phyloP scores from a whole-genome alignment of 371 early-diverging fungal species.

The Batkoa obscura region DNA sequence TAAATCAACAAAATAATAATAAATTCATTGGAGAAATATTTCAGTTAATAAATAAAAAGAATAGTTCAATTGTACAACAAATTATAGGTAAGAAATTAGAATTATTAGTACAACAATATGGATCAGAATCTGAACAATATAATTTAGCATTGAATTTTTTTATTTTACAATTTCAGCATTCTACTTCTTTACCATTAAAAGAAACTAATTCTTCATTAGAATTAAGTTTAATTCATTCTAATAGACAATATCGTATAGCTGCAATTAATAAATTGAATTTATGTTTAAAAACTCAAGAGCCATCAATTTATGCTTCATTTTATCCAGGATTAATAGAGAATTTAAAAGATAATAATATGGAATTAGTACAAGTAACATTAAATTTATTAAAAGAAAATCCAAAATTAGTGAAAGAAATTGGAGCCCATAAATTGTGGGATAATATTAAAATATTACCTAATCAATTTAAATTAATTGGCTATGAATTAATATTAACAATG shows the following conservation, averaged over 20 bases:
- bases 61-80: no score
- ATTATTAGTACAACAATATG: no score
- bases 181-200: constrained; percentile 16
- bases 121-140: no score
- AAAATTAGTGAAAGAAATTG: background rate
- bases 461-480: background rate
- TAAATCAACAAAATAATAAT: no score
- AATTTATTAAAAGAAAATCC: background rate
- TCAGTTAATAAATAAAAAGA: no score
- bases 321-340: background rate
- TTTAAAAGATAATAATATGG: background rate
- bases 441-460: background rate
- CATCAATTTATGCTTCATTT: background rate
- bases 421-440: background rate
- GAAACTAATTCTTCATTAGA: constrained; percentile 49
- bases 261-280: constrained; percentile 34
- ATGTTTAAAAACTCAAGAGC: constrained; percentile 13
- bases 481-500: background rate
- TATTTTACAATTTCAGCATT: constrained; percentile 15
- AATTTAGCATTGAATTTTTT: no score
- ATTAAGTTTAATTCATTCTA: constrained; percentile 44
- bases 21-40: no score
- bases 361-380: background rate
- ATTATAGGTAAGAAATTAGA: no score
- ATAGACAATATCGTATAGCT: constrained; percentile 31